Evolutionary conservation across 495 filamentous ascomycete genomes (phyloP).

Genomic region (Xylaria castorea): DNA sequence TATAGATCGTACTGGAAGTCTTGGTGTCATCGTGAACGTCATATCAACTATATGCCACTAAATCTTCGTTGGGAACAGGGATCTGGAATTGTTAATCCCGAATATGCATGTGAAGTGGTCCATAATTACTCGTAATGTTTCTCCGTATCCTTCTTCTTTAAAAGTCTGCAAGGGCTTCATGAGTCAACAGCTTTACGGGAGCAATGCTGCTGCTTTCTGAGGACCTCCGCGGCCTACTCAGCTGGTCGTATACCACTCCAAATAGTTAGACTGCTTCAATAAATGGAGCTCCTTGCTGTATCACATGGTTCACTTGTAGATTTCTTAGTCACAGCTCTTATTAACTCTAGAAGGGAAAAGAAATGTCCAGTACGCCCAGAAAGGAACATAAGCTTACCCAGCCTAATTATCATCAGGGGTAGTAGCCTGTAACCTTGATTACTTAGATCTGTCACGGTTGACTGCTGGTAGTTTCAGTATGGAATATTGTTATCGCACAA

Average conservation of each 20-base stretch:
- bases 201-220: not conserved
- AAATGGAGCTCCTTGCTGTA: not conserved
- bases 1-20: not conserved
- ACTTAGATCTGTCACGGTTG: not conserved
- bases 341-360: not conserved
- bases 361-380: not conserved
- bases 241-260: not conserved
- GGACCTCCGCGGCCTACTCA: not conserved
- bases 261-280: not conserved
- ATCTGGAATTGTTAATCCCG: not conserved
- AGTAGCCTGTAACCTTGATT: not conserved
- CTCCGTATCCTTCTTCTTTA: not conserved
- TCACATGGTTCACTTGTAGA: not conserved
- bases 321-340: not conserved
- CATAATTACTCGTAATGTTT: not conserved
- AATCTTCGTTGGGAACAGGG: not conserved
- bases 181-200: not conserved
- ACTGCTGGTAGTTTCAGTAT: not conserved
- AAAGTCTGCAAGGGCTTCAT: not conserved
- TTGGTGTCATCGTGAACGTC: not conserved
- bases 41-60: not conserved
- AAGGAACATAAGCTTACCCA: conserved; percentile 5
- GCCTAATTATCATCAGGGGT: not conserved
- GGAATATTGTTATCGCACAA: not conserved
- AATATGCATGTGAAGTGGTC: not conserved